Base-by-base conservation (phyloP, 345 rosid genomes). In the Trapa bicornis region DNA sequence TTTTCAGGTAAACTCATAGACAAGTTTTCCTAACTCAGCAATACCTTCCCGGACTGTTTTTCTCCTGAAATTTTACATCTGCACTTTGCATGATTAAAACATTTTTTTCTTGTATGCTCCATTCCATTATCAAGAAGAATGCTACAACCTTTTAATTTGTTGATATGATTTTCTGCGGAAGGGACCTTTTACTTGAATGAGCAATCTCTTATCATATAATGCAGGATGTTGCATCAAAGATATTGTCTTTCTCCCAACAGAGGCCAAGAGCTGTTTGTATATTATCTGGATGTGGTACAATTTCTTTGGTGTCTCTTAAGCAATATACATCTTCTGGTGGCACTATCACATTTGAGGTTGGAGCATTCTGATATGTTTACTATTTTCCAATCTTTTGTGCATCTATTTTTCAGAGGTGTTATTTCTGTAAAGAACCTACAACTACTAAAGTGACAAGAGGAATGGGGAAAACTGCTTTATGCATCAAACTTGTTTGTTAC, bases 241-340 rank as follows among this genome's bases (percentile, higher is more conserved):
- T 95, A 67, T 69, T 91, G 77, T 77, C 90, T 14, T 91, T 95
- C 71, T 75, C 99, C 9, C 97, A 87, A 69, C 96, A 86, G 71
- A 82, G 99, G 80, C 90, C 96, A 38, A 86, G 99, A 72, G 99
- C 91, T 75, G 74, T 91, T n/a, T 89, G 96, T 82, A 72, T 95
- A 76, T 81, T 95, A 85, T 91, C 99, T 37, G 99, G 96, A 68
- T 78, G 85, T 39, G 99, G 99, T 68, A 71, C 96, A 52, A 83
- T 91, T 71, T 91, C 99, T 61, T 85, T 86, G 53, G 96, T 91
- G 64, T 87, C 96, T 37, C 80, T 91, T 12, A 86, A 87, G n/a
- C 89, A 86, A 78, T 90, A 98, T 5, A 90, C 91, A 65, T 76
- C 96, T 61, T 70, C 88, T 10, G 80, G 68, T 36, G 86, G 87